Evolutionary conservation across 192 early-diverging fungal genomes (phyloP).

Genomic region (Radiomyces spectabilis): DNA sequence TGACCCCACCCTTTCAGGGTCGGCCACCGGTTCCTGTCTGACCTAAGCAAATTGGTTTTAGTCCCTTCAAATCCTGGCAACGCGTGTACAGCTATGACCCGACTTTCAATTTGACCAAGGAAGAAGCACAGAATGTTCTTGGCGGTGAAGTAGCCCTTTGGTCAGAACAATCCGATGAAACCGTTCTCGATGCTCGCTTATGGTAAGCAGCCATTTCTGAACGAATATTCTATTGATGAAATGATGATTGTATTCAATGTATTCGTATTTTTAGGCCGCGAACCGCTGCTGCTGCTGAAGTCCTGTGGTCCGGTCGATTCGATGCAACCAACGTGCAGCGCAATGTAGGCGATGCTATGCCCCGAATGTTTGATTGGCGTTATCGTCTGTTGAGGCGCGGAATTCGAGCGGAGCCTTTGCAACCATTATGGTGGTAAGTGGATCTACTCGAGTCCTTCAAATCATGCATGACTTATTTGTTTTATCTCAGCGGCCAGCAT

Average conservation of each 20-base stretch:
- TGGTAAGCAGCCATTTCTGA: conserved; percentile 34
- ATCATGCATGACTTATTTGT: not conserved
- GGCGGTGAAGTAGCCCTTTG: conserved; percentile 72
- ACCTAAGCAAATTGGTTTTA: conserved; percentile 11
- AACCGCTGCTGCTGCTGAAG: conserved; percentile 61
- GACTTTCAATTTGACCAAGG: conserved; percentile 38
- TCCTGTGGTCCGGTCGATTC: conserved; percentile 28
- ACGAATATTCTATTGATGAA: not conserved
- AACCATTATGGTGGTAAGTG: conserved; percentile 40
- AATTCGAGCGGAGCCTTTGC: conserved; percentile 59
- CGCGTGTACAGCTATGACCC: conserved; percentile 66
- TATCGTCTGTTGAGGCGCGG: conserved; percentile 63
- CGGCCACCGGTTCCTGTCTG: too few species aligned
- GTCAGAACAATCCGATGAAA: conserved; percentile 64
- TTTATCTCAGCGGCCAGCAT: conserved; percentile 1
- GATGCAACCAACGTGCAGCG: conserved; percentile 42
- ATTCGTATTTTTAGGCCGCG: conserved; percentile 38
- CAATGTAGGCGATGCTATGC: conserved; percentile 48
- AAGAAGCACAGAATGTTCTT: conserved; percentile 49
- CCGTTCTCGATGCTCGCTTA: conserved; percentile 54
- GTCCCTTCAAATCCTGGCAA: conserved; percentile 71
- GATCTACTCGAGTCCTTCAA: not conserved
- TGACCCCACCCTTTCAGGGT: not conserved
- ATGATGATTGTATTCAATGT: not conserved
- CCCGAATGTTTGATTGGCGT: conserved; percentile 63